Evolutionary conservation across 352 stramenopile genomes (phyloP).

Genomic region (Pythium insidiosum): DNA sequence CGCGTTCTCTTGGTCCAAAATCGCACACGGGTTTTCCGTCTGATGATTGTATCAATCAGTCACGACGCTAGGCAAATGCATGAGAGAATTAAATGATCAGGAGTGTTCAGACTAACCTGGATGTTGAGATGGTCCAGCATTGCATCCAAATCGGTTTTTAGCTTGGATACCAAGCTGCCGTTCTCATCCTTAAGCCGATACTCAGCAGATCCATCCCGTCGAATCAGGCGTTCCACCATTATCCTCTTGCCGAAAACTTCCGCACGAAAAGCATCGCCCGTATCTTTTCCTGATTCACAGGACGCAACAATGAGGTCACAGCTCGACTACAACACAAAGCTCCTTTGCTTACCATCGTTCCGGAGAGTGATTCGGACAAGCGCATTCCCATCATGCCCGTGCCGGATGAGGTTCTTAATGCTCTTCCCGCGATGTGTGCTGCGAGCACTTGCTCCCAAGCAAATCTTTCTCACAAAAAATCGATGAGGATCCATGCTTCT

Average conservation of each 20-base stretch:
- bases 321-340: neutral
- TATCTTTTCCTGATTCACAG: conserved; percentile 46
- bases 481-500: no score
- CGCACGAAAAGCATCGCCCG: conserved; percentile 86
- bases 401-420: conserved; percentile 94
- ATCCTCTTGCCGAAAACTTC: conserved; percentile 92
- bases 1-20: conserved; percentile 97
- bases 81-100: no score
- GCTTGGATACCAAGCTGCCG: conserved; percentile 59
- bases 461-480: conserved; percentile 88
- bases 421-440: conserved; percentile 93
- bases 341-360: conserved; percentile 56
- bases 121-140: conserved; percentile 94
- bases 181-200: conserved; percentile 63
- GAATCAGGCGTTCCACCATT: conserved; percentile 90
- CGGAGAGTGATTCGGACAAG: conserved; percentile 91
- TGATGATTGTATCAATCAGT: no score
- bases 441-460: conserved; percentile 89
- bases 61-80: no score
- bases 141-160: conserved; percentile 89
- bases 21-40: conserved; percentile 96
- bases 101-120: no score
- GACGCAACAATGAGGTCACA: neutral
- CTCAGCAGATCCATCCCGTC: conserved; percentile 63
- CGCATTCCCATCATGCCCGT: conserved; percentile 81